Base-by-base conservation (phyloP, 1,284 basidiomycete genomes). In the Ustilago nuda region DNA sequence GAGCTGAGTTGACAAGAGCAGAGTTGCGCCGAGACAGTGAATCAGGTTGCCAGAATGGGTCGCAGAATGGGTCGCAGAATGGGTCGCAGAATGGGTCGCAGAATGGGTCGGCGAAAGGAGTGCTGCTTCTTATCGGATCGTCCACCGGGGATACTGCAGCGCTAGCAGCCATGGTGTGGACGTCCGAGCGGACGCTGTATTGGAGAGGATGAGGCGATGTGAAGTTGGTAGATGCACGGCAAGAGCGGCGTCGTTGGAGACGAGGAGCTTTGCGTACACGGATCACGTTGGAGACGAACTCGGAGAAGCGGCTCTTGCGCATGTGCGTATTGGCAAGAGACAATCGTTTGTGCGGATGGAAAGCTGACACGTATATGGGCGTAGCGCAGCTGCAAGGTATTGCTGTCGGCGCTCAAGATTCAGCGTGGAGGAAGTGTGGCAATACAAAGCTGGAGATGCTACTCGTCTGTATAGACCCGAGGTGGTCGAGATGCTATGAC, bases 251-350 rank as follows among this genome's bases (percentile, higher is more conserved):
- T n/a, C 48, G 17, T 23, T 53, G 46, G 0, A 53, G 8, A 33
- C 53, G 56, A 30, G 35, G 68, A 43, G 51, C 19, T 32, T 76
- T 59, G 17, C 55, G 50, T 36, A 48, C 23, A 45, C 58, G 66
- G 12, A 65, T 46, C 17, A 57, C 59, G 61, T 41, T 53, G 48
- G 37, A 51, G 48, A 69, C 56, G n/a, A 72, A 55, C 15, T 72
- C 56, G 23, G 70, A 72, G 19, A 72, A 64, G 54, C 70, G 63
- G 30, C 74, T 65, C 53, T 76, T 76, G 52, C 61, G 56, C 73
- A 76, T 72, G 11, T 39, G 59, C 37, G 41, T 52, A n/a, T 39
- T 17, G 46, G 45, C 37, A 30, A 51, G 48, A 11, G 61, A 53
- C 8, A 27, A 5, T 19, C n/a, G 23, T 19, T 33, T 23, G 55